Evolutionary conservation across 768 basidiomycete species (phyloP), one percentile per base, ranked within the genome.

Genomic region (Antrodiella citrinella): DNA sequence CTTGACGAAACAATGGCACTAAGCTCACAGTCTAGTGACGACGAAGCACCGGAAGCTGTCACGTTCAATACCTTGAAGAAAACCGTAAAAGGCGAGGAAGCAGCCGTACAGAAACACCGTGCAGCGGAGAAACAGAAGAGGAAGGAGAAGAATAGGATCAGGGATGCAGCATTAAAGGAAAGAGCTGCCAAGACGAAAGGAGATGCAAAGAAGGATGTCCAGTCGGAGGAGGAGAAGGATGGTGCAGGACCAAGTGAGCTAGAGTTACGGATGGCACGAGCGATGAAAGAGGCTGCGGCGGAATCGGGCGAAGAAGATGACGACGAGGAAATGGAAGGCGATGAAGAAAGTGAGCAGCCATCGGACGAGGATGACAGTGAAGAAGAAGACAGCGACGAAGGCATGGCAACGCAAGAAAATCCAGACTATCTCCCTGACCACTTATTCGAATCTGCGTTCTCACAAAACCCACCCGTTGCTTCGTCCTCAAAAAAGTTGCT

Each of bases 401-500:
- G 55, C n/a, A n/a, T 25, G 54, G 57, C 41, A 60, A 57, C 12
- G 53, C n/a, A 52, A 44, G 54, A 54, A 12, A 57, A 56, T 44
- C 30, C 69, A 19, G 67, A 77, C 44, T 77, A 84, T 62, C 79
- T 86, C 23, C 80, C 82, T 1, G 84, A 85, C 57, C 77, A 82
- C 53, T 67, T 85, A 18, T 86, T 86, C 62, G 56, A 67, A 0
- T 69, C 79, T 51, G 82, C 81, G 0, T 78, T 82, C 54, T 67
- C 75, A 1, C 65, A 62, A 38, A 44, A 53, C 4, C 48, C 51
- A 2, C 15, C 51, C 22, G 52, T 57, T 55, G 57, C 58, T 52
- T 48, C 50, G 26, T 57, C 24, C 54, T 67, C 22, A 23, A 4
- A 41, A 23, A 44, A 45, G 15, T 21, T 30, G 20, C n/a, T n/a